These are phyloP conservation scores for Grammothele lineata DNA, from an alignment of 768 basidiomycete genomes.

Conservation along the genomic window DNA sequence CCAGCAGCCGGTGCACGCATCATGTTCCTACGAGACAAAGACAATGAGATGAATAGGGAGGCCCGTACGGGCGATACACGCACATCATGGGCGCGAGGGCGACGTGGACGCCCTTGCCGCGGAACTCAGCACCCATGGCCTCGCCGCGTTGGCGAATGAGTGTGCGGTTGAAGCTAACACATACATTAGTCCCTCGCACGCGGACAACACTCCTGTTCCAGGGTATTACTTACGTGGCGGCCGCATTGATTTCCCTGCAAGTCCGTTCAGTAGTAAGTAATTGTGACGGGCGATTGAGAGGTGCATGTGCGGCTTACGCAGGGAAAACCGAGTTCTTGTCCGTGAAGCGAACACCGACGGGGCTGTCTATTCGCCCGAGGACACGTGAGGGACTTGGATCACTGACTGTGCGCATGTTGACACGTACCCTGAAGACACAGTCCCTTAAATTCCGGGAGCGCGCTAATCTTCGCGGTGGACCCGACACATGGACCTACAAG, in stretches of 20 bases:
- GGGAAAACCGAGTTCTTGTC: slow-evolving; percentile 40
- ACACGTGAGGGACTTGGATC: neutral
- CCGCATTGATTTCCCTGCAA: slow-evolving; percentile 44
- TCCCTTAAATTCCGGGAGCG: slow-evolving; percentile 17
- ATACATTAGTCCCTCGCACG: neutral
- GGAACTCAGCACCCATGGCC: slow-evolving; percentile 82
- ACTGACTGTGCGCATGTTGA: neutral
- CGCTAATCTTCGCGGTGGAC: slow-evolving; percentile 13
- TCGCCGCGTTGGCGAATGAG: slow-evolving; percentile 74
- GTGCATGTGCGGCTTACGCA: no score
- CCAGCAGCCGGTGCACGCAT: slow-evolving; percentile 51
- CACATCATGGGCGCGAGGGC: slow-evolving; percentile 80
- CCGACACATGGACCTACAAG: slow-evolving; percentile 23
- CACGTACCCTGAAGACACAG: slow-evolving; percentile 20
- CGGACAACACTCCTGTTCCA: neutral
- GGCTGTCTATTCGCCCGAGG: slow-evolving; percentile 26
- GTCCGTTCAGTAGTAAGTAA: no score
- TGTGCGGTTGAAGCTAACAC: slow-evolving; percentile 64
- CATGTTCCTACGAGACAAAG: slow-evolving; percentile 11
- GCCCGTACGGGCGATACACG: slow-evolving; percentile 43
- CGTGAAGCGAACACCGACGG: slow-evolving; percentile 38
- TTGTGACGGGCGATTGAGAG: no score
- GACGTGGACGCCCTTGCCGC: slow-evolving; percentile 80
- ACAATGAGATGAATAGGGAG: no score
- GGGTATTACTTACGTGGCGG: slow-evolving; percentile 69